Evolutionary conservation across 139 green algal genomes (phyloP), one percentile per base, ranked within the genome.

Genomic region (Tetradesmus obliquus): DNA sequence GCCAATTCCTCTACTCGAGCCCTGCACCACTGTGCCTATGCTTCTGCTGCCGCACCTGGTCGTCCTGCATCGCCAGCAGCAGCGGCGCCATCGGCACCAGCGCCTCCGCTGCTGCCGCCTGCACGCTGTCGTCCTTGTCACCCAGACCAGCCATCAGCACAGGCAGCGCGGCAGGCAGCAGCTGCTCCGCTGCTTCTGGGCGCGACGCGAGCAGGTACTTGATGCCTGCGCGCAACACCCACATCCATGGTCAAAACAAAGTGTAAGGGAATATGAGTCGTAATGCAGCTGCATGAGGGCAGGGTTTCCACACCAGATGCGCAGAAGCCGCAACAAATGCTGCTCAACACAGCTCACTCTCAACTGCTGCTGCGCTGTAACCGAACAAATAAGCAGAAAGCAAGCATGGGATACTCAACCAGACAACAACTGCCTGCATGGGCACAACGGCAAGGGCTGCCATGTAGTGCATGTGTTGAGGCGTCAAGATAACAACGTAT

Each of bases 81-180:
- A 86, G 55, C 2, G 60, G 62, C 10, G 97, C 96, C 55, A 97
- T 92, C 0, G 98, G 97, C 87, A 98, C 92, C 66, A 99, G 93
- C 22, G 97, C 97, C 51, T 99, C 97, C 10, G 98, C 98, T 7
- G 97, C 97, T 66, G 98, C 97, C 13, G 97, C 97, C n/a, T 96
- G 94, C 86, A 99, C 97, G 91, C 99, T 98, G 91, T 99, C 98
- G 72, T 99, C 96, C 2, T 45, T 74, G 93, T 99, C 98, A 71
- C 95, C 62, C 66, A 99, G 91, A 0, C 95, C 97, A 1, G 55
- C 13, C 19, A 96, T 83, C 57, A 96, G 92, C 12, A 95, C 91
- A 8, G 96, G 94, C 86, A 99, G 91, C 8, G 94, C 94, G 0
- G 60, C 57, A 1, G 95, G 92, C 84, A 99, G 93, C 86, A 99